Base-by-base conservation (phyloP, 2,329 filamentous ascomycete species). In the Metarhizium robertsii region DNA sequence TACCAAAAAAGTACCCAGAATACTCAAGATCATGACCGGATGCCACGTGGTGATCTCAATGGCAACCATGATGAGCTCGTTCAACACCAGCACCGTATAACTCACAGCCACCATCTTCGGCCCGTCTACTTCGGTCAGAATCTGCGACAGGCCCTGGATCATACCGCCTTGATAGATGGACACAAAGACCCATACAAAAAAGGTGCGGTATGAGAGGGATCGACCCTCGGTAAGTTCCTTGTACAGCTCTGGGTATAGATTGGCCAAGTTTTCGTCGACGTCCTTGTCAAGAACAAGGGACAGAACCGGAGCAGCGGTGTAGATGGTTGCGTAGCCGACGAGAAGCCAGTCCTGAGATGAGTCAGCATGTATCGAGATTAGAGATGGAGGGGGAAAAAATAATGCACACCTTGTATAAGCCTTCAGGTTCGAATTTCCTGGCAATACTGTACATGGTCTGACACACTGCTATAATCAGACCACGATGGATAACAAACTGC, bases 361-460 rank as follows among this genome's bases (percentile, higher is more conserved):
- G 61, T 71, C 46, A 72, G 58, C 48, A 38, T 55, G 25, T 47
- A 29, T 46, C 34, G 38, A 10, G 25, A 7, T 8, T 20, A 18
- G 18, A 32, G 13, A 56, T 32, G 14, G 51, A 13, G 38, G 34
- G 25, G 25, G 25, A 25, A 5, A 51, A 8, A 18, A 18, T 14
- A 11, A 40, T 32, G 62, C 71, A 43, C 59, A 80, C 79, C 72
- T 86, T 90, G 77, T 97, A 99, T 8, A 99, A 76, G 34, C 92
- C 94, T 64, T 95, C 90, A 0, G 94, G 95, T 68, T 96, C 90
- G 67, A 96, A 96, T 58, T 87, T 83, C 57, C 90, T 87, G 6
- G 92, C 92, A 59, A 97, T 95, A 68, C 89, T 95, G 76, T 92
- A 99, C 79, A 99, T 91, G 0, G 94, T 97, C 74, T 99, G 94